Percentiles rank a stretch among this genome's conserved stretches.
Evolutionary conservation across 2,329 filamentous ascomycete genomes (phyloP).

Genomic region (Cercospora zeina): DNA sequence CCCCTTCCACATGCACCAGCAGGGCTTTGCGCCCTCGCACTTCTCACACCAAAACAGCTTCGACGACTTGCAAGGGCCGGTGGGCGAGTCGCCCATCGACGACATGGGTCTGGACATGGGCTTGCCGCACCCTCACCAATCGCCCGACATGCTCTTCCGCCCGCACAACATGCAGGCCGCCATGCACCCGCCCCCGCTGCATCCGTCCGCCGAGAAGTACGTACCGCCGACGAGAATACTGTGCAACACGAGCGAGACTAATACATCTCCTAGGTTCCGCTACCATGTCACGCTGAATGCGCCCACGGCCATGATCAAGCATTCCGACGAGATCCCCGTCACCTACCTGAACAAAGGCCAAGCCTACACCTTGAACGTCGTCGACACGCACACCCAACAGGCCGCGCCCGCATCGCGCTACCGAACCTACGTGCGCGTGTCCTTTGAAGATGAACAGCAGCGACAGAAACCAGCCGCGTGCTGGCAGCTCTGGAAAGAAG

Average conservation of each 20-base stretch:
- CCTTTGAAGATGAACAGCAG: slow-evolving; percentile 95
- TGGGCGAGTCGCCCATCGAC: slow-evolving; percentile 67
- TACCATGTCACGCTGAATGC: slow-evolving; percentile 89
- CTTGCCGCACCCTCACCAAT: slow-evolving; percentile 62
- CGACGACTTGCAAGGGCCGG: slow-evolving; percentile 66
- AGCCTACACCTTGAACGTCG: slow-evolving; percentile 81
- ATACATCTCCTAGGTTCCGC: slow-evolving; percentile 62
- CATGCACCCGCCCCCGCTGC: slow-evolving; percentile 40
- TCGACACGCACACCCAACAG: slow-evolving; percentile 69
- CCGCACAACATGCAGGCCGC: slow-evolving; percentile 54
- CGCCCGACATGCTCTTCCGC: slow-evolving; percentile 61
- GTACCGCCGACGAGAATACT: slow-evolving; percentile 29
- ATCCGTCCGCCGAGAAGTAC: slow-evolving; percentile 51
- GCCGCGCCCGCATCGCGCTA: slow-evolving; percentile 66
- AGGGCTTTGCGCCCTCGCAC: slow-evolving; percentile 70
- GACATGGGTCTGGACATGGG: slow-evolving; percentile 55
- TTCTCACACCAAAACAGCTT: slow-evolving; percentile 82
- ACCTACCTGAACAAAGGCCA: slow-evolving; percentile 98
- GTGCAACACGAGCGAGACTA: slow-evolving; percentile 26
- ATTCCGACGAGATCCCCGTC: slow-evolving; percentile 87
- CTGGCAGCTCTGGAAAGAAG: slow-evolving; percentile 95
- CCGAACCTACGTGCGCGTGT: slow-evolving; percentile 89
- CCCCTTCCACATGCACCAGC: slow-evolving; percentile 61
- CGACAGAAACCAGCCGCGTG: slow-evolving; percentile 76
- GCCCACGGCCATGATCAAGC: slow-evolving; percentile 93